Evolutionary conservation across 208 protist genomes (phyloP), one percentile per base, ranked within the genome.

Genomic region (Acanthamoeba sp.): DNA sequence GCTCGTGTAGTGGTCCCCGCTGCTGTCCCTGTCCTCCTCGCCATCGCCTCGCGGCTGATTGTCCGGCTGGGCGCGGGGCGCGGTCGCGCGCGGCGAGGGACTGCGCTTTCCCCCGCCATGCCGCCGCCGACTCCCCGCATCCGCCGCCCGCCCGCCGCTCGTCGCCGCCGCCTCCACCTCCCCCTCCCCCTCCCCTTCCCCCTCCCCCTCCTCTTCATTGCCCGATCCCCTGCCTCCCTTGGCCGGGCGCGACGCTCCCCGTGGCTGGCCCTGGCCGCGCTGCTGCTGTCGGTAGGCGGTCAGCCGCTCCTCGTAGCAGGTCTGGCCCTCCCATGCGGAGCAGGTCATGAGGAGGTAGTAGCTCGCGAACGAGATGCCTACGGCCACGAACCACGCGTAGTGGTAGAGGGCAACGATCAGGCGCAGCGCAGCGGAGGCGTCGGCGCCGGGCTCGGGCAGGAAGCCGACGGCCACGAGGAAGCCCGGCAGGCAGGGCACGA

Each of bases 311-410:
- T 84, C 40, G 40, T 84, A 84, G 34, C 34, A 18, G 38, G 36
- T 6, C 73, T 84, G 73, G 34, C 73, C 73, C 16, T 84, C 24
- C 73, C 73, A 84, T 1, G 12, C n/a, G 36, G 73, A 45, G 22
- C 14, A 52, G 38, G 18, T 45, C 73, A 84, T 84, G 38, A 84
- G 20, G 38, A 52, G 38, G 38, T 55, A 84, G 82, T 90, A 90
- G 82, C 45, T 59, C 24, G 27, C 52, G 32, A 90, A 90, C 38
- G 82, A 59, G 52, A 90, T 38, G 38, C 24, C 45, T 2, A 90
- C 27, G 16, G 82, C 27, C 50, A 90, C 82, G 82, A 90, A 90
- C 82, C 82, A 90, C 50, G 82, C 45, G 52, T 90, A 90, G 36
- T 90, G 27, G 82, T 90, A 90, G 1, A 90, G 29, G 20, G 12